Percentiles rank a stretch among this genome's conserved stretches.
Evolutionary conservation across 768 basidiomycete species (phyloP).

Genomic region (Mycena indigotica): DNA sequence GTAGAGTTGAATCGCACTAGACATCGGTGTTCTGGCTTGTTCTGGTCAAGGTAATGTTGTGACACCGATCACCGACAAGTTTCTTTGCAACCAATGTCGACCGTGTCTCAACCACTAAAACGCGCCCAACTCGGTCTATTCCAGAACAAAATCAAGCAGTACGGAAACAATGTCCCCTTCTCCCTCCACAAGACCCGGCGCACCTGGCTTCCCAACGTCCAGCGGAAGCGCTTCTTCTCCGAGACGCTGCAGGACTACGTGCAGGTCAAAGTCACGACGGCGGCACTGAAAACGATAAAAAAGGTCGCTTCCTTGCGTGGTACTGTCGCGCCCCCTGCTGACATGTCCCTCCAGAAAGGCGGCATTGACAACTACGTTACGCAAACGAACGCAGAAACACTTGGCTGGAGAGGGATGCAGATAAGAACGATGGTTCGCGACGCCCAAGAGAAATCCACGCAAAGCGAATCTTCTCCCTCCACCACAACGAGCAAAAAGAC

Average conservation of each 20-base stretch:
- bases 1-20: too few relatives aligned
- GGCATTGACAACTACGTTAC: conserved; percentile 71
- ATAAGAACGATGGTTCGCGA: conserved; percentile 44
- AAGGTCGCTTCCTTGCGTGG: conserved; percentile 52
- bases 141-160: conserved; percentile 77
- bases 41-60: too few relatives aligned
- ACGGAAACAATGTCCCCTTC: conserved; percentile 88
- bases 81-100: too few relatives aligned
- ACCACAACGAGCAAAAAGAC: neutral
- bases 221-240: conserved; percentile 72
- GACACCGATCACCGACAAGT: too few relatives aligned
- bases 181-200: conserved; percentile 87
- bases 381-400: conserved; percentile 41
- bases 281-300: conserved; percentile 79
- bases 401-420: conserved; percentile 51
- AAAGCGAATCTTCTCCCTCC: neutral
- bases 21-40: too few relatives aligned
- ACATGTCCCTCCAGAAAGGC: conserved; percentile 49
- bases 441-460: conserved; percentile 16
- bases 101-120: conserved; percentile 78
- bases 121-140: conserved; percentile 80
- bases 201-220: conserved; percentile 87
- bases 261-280: conserved; percentile 70
- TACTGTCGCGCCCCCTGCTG: neutral
- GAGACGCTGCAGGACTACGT: conserved; percentile 61